These are phyloP conservation scores for Apiospora koreana DNA, from an alignment of 2,329 filamentous ascomycete species.

Conservation along the genomic window DNA sequence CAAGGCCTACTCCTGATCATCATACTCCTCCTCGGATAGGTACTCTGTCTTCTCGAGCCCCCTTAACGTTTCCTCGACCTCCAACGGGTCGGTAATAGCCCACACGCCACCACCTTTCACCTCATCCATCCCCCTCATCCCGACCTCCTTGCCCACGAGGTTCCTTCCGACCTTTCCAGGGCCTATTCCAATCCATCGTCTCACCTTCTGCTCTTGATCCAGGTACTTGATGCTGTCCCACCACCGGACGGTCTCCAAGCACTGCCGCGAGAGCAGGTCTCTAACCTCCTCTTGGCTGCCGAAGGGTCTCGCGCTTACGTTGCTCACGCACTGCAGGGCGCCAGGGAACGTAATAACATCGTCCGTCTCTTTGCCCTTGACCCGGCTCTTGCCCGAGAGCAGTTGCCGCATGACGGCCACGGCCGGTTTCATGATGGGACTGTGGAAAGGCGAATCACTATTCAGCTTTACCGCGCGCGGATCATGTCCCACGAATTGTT, in stretches of 20 bases:
- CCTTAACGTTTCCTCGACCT: conserved; percentile 68
- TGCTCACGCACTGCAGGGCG: conserved; percentile 76
- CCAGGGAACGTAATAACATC: conserved; percentile 77
- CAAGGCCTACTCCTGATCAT: neutral
- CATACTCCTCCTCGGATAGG: neutral
- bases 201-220: conserved; percentile 78
- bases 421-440: conserved; percentile 86
- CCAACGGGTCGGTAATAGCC: conserved; percentile 81
- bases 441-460: conserved; percentile 88
- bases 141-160: conserved; percentile 92
- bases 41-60: conserved; percentile 65
- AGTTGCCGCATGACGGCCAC: conserved; percentile 71
- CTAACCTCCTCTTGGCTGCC: conserved; percentile 71
- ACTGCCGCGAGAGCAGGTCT: conserved; percentile 76
- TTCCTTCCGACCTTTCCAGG: conserved; percentile 93
- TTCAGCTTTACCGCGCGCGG: conserved; percentile 84
- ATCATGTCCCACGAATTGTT: conserved; percentile 90
- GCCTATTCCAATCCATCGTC: conserved; percentile 87
- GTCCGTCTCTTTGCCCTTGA: conserved; percentile 52
- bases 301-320: conserved; percentile 82
- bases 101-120: conserved; percentile 91
- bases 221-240: conserved; percentile 92
- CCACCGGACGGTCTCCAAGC: conserved; percentile 91
- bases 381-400: conserved; percentile 59
- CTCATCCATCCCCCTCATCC: conserved; percentile 74